Base-by-base conservation (phyloP, 768 basidiomycete genomes). In the Trametopsis cervina region DNA sequence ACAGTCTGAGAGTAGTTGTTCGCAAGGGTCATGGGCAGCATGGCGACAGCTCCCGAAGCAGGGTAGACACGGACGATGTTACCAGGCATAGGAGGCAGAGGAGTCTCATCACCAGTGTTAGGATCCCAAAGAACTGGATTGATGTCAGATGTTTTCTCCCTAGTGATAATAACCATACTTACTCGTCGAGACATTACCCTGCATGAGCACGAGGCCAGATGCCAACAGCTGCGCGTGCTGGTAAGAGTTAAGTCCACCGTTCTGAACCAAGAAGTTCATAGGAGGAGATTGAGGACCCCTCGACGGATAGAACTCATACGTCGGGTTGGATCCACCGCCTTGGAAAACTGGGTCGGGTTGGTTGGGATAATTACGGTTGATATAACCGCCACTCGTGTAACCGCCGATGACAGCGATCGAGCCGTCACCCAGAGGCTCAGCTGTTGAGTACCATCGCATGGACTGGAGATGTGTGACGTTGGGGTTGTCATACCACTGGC, bases 1-100 rank as follows among this genome's bases (percentile, higher is more conserved):
- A 96, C 62, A 0, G 90, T 89, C 0, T 85, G 89, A 0, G 74
- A 78, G 63, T 89, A 98, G 61, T 89, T 85, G 69, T 95, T 96
- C 21, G 74, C 84, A 4, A 88, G 85, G 1, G 89, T 94, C 15
- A 98, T 74, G 5, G 94, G 94, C 0, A 98, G 75, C 85, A 98
- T 90, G 35, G 86, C 86, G 2, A 76, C 77, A 0, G 85, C 94
- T 25, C 89, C 91, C 7, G 91, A 91, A 0, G 86, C 94, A 7
- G 92, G 92, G 60, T 94, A 94, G 3, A 90, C 86, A 24, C 91
- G 84, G 18, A 78, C 80, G 39, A 94, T 80, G 38, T 72, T 68
- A 24, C 71, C 70, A 1, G 87, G 88, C 85, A 88, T 89, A 52
- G 76, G 66, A 2, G 88, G 87, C 10, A 89, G 73, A 2, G 69